Evolutionary conservation across 345 rosid species (phyloP), one percentile per base, ranked within the genome.

Genomic region (Triadica sebifera): DNA sequence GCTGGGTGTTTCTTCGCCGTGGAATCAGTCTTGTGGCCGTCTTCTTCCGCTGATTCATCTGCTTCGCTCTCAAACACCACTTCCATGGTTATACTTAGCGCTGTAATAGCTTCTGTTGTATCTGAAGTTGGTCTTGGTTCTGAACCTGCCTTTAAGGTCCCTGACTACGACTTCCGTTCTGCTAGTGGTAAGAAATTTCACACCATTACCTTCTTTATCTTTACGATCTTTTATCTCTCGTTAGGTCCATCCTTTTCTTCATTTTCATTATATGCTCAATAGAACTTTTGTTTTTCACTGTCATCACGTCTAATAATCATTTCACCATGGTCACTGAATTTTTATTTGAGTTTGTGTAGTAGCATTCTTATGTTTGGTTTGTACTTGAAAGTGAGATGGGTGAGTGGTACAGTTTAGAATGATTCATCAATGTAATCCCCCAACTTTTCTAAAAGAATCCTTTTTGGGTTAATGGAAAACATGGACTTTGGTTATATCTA

Each of bases 21-120:
- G 50, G 98, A 94, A 77, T 94, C 97, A 5, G 96, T 92, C 69
- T 77, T 94, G 81, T 90, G 98, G 96, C 97, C 97, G 96, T 96
- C 97, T 66, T 86, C 98, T 0, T 86, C 89, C 2, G 62, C 69
- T 43, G 89, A 89, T 74, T 85, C 87, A 20, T 81, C 93, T 24
- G 34, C 79, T 2, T 89, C 96, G 3, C 91, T 91, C 75, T 83
- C 97, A 25, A 92, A 88, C 72, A 83, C 94, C 12, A 92, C 98
- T 47, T 94, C 97, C 12, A 86, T 85, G 89, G 98, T 94, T 73
- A 94, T 94, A 77, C 94, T 92, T 65, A 89, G 97, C 67, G 93
- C 98, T 47, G 98, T 92, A 22, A 79, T 84, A 29, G 98, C 96
- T 82, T 89, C 97, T 37, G 95, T 90, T 41, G 88, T 94, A 13